phyloP scores from a whole-genome alignment of 768 basidiomycete genomes.

The Boletus bicolor region DNA sequence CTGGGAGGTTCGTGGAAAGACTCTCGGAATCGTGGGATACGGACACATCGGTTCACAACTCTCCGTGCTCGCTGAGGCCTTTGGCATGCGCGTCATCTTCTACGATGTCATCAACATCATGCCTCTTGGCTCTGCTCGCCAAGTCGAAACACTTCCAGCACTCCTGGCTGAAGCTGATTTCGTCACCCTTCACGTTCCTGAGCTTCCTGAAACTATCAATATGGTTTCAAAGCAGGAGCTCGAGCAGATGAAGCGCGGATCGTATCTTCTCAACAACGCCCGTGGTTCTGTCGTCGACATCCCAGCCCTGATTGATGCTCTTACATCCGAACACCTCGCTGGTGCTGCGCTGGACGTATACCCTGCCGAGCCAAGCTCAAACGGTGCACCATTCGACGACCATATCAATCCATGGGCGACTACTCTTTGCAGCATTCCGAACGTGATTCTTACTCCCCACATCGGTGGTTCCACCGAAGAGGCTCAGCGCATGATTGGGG shows the following conservation, averaged over 20 bases:
- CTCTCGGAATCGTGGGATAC: conserved; percentile 95
- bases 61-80: conserved; percentile 92
- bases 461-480: conserved; percentile 99
- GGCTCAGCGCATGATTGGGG: conserved; percentile 95
- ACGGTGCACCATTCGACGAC: conserved; percentile 88
- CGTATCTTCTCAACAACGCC: conserved; percentile 98
- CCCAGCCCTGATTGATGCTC: conserved; percentile 76
- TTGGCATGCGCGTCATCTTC: conserved; percentile 95
- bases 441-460: conserved; percentile 96
- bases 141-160: conserved; percentile 73
- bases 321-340: conserved; percentile 84
- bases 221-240: conserved; percentile 82
- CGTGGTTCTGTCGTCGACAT: conserved; percentile 96
- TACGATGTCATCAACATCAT: conserved; percentile 95
- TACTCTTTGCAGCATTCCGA: conserved; percentile 70
- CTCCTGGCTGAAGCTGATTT: conserved; percentile 85
- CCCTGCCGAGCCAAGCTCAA: conserved; percentile 89
- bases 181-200: conserved; percentile 94
- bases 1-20: conserved; percentile 98
- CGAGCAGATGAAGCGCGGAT: conserved; percentile 87
- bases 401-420: conserved; percentile 83
- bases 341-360: conserved; percentile 92
- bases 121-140: conserved; percentile 92
- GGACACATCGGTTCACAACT: conserved; percentile 98
- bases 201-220: conserved; percentile 92